A percentile compares a stretch with the other conserved stretches of the same genome.
These are phyloP conservation scores for Alternaria rosae DNA, from an alignment of 2,329 filamentous ascomycete genomes.

Conservation along the genomic window DNA sequence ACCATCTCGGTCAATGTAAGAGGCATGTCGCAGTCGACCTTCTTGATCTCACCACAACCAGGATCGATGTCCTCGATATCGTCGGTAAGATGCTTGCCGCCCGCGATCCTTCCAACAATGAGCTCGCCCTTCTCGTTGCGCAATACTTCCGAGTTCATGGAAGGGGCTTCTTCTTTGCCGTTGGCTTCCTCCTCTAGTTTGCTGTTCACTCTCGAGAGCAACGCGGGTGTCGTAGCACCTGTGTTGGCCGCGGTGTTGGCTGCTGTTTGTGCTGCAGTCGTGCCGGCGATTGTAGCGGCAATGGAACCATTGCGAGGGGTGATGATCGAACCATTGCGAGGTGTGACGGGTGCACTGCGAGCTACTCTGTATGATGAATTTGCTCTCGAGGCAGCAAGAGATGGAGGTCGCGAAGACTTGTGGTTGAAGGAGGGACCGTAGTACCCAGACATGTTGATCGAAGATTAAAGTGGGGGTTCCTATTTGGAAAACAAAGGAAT, in stretches of 20 bases:
- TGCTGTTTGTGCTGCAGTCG: constrained; percentile 18
- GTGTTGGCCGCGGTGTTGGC: constrained; percentile 24
- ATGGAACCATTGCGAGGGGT: constrained; percentile 23
- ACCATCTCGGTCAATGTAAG: constrained; percentile 37
- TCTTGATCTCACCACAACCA: constrained; percentile 34
- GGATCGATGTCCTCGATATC: constrained; percentile 32
- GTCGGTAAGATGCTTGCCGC: constrained; percentile 30
- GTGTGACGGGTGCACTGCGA: constrained; percentile 20
- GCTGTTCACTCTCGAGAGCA: constrained; percentile 23
- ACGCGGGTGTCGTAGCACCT: constrained; percentile 15
- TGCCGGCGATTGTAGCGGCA: constrained; percentile 15
- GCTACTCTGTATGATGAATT: constrained; percentile 20
- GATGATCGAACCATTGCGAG: constrained; percentile 20
- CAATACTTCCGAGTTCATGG: constrained; percentile 23
- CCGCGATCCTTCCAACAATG: constrained; percentile 32
- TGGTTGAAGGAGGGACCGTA: constrained; percentile 25
- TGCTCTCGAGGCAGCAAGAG: constrained; percentile 22
- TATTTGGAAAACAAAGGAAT: constrained; percentile 4
- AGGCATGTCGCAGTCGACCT: constrained; percentile 38
- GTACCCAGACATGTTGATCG: constrained; percentile 22
- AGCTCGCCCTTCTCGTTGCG: constrained; percentile 36
- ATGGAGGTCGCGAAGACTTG: constrained; percentile 17
- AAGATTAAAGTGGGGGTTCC: neutral
- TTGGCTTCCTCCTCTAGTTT: constrained; percentile 13
- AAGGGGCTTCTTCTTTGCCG: constrained; percentile 5